Conservation (phyloP, 192 early-diverging fungal genomes). For the Pilobolus umbonatus region DNA sequence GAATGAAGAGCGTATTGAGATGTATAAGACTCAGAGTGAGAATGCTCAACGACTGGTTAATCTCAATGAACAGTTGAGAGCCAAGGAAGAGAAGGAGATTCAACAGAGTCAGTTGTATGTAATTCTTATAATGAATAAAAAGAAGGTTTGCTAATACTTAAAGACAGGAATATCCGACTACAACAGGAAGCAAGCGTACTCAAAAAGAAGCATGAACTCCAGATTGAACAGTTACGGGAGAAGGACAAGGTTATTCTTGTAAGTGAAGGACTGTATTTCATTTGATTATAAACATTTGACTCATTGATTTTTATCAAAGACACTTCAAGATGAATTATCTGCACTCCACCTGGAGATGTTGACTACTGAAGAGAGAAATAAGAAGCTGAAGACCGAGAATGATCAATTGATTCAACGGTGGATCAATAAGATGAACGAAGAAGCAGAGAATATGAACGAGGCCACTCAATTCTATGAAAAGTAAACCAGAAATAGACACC, state of each 20-base stretch:
- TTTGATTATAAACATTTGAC: neutral
- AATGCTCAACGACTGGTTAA: constrained; percentile 89
- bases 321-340: constrained; percentile 87
- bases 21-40: constrained; percentile 86
- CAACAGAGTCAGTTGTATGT: constrained; percentile 56
- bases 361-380: constrained; percentile 63
- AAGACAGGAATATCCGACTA: constrained; percentile 34
- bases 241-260: constrained; percentile 92
- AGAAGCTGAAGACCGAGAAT: constrained; percentile 77
- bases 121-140: neutral
- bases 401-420: constrained; percentile 82
- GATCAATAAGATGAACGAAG: constrained; percentile 86
- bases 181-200: constrained; percentile 28
- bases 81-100: constrained; percentile 50
- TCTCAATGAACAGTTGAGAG: constrained; percentile 73
- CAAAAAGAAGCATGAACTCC: constrained; percentile 30
- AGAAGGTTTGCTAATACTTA: constrained; percentile 2
- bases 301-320: constrained; percentile 34
- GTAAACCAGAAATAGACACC: constrained; percentile 29
- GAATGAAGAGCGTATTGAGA: constrained; percentile 81
- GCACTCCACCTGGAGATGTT: constrained; percentile 87
- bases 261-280: neutral
- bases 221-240: constrained; percentile 58
- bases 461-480: constrained; percentile 85
- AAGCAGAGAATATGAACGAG: constrained; percentile 90